Evolutionary conservation across 768 basidiomycete species (phyloP), one percentile per base, ranked within the genome.

Genomic region (Dacryopinax spathularia): DNA sequence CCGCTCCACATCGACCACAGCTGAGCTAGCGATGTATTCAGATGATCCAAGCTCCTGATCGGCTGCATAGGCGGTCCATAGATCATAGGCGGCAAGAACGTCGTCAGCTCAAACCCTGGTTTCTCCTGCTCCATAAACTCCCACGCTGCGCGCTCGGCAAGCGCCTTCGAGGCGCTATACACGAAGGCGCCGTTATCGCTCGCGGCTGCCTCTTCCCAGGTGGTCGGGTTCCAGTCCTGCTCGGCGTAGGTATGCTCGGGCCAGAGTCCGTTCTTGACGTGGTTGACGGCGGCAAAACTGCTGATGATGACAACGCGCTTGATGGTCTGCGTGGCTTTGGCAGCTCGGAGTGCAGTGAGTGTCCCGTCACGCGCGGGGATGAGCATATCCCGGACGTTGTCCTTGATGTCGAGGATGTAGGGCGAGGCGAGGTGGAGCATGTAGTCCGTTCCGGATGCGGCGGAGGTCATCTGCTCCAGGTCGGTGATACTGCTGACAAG

Each of bases 261-360:
- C 22, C 63, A 29, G 9, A 25, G 3, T 0, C 61, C 66, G 2
- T 60, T 36, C 10, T 36, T 13, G 6, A 39, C 15, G 34, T 69
- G 63, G 18, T 66, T 20, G 33, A 72, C 44, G 20, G 70, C 62
- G 13, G 62, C 70, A 61, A 69, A 68, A 60, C 69, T 71, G 25
- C 64, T 63, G 20, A 67, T 72, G 60, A 72, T 48, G 2, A 72
- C 70, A 41, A 72, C 64, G 43, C 69, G 68, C 65, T 72, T 70
- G 36, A 72, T 64, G 1, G 25, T 56, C 9, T 67, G 68, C 15
- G 48, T n/a, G 33, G 44, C 22, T 2, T 63, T 18, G 65, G 63
- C 60, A 7, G 69, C 63, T 33, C 62, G 44, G 22, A 72, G 63
- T 34, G 70, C 62, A 25, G 44, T 44, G 34, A 62, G 39, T 1